phyloP scores from a whole-genome alignment of 2,329 filamentous ascomycete genomes.

The Beauveria pseudobassiana region DNA sequence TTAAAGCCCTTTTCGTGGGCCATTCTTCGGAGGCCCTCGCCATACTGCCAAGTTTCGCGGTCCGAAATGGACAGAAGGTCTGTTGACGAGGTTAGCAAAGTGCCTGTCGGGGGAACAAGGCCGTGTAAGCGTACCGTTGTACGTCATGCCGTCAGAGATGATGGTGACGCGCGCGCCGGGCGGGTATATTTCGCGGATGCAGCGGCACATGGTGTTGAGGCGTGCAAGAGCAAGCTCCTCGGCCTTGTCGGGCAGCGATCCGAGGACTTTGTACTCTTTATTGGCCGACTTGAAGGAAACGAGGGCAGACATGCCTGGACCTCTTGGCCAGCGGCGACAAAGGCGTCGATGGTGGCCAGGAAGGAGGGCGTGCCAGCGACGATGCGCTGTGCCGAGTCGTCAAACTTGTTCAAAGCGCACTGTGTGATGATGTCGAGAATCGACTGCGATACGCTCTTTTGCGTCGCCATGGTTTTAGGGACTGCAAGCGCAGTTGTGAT shows the following conservation, averaged over 20 bases:
- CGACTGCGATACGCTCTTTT: conserved; percentile 1
- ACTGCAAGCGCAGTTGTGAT: background rate
- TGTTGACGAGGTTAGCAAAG: conserved; percentile 14
- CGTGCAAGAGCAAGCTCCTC: conserved; percentile 22
- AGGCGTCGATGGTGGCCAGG: conserved; percentile 17
- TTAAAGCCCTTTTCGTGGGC: conserved; percentile 28
- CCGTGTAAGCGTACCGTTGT: conserved; percentile 36
- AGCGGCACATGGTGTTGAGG: conserved; percentile 21
- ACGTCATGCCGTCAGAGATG: conserved; percentile 45
- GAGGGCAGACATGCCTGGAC: conserved; percentile 22
- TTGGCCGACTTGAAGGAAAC: conserved; percentile 27
- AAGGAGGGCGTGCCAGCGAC: conserved; percentile 17
- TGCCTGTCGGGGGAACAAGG: too few species aligned
- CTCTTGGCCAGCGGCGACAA: conserved; percentile 15
- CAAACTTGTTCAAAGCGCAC: conserved; percentile 22
- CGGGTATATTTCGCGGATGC: conserved; percentile 20
- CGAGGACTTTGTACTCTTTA: conserved; percentile 26
- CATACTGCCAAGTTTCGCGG: conserved; percentile 40
- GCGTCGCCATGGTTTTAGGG: background rate
- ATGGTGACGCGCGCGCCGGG: conserved; percentile 30
- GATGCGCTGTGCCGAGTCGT: conserved; percentile 15
- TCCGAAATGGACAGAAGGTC: conserved; percentile 41
- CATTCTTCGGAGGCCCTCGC: conserved; percentile 34
- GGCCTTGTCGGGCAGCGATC: conserved; percentile 23
- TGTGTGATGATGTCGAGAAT: conserved; percentile 21